A percentile compares a stretch with the other conserved stretches of the same genome.
Evolutionary conservation across 805 yeast genomes (phyloP).

Genomic region (Naumovozyma dairenensis): DNA sequence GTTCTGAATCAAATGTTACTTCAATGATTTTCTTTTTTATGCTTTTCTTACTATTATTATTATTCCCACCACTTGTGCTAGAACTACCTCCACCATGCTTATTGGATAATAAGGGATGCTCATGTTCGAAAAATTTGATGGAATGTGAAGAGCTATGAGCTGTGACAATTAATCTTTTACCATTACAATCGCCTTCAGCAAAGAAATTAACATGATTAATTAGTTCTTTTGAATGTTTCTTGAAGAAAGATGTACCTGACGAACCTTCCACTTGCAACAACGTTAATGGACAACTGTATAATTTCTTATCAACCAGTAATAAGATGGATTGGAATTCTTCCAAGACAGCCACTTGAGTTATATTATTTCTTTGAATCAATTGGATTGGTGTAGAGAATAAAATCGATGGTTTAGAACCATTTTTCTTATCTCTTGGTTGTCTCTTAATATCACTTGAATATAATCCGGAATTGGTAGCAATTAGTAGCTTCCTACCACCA

Average conservation of each 20-base stretch:
- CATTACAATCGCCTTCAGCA: slow-evolving; percentile 87
- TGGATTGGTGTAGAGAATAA: slow-evolving; percentile 64
- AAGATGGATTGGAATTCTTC: slow-evolving; percentile 83
- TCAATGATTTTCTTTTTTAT: slow-evolving; percentile 63
- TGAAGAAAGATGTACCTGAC: slow-evolving; percentile 34
- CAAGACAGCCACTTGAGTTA: slow-evolving; percentile 81
- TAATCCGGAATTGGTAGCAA: slow-evolving; percentile 88
- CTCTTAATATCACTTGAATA: slow-evolving; percentile 64
- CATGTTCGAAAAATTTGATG: slow-evolving; percentile 70
- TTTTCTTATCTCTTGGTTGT: slow-evolving; percentile 38
- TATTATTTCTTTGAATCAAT: slow-evolving; percentile 63
- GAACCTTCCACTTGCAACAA: slow-evolving; percentile 35
- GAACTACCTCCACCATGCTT: slow-evolving; percentile 2
- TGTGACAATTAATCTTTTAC: slow-evolving; percentile 79
- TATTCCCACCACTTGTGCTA: slow-evolving; percentile 1
- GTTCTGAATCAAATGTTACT: slow-evolving; percentile 76
- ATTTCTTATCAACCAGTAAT: slow-evolving; percentile 69
- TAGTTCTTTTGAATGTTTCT: slow-evolving; percentile 62
- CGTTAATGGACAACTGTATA: slow-evolving; percentile 72
- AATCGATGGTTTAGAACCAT: slow-evolving; percentile 37
- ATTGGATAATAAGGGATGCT: slow-evolving; percentile 48
- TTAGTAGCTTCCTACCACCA: slow-evolving; percentile 82
- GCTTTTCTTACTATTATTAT: slow-evolving; percentile 50
- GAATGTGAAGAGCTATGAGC: slow-evolving; percentile 75
- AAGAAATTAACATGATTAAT: slow-evolving; percentile 84